Evolutionary conservation across 805 yeast genomes (phyloP), one percentile per base, ranked within the genome.

Genomic region (Wickerhamiella kurtzmanii): DNA sequence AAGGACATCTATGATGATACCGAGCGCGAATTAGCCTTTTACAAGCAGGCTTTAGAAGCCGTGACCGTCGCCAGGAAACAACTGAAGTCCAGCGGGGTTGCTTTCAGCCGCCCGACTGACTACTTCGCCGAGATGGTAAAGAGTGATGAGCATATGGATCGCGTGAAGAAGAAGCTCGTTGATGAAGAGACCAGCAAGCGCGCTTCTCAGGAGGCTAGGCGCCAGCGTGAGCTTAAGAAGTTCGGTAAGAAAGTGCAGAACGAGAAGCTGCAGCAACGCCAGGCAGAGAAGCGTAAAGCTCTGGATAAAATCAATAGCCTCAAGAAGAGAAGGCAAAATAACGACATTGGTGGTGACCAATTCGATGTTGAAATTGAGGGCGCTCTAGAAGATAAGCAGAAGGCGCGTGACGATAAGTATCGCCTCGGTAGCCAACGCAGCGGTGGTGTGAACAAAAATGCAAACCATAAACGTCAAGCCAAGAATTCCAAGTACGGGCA

Each of bases 91-190:
- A 73, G 83, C 54, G 80, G 80, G 60, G 78, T 89, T 28, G 86
- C 96, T 50, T 92, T 92, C 64, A 73, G 94, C 22, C 77, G 98
- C 64, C 99, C 99, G 35, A 69, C 76, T 59, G 98, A 92, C 63
- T 92, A 85, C 65, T 92, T 92, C 68, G 99, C 98, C 17, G 98
- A 92, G 67, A 92, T 92, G 98, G 84, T 87, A 50, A 92, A 92
- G 70, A 80, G 88, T 46, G 98, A 92, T 65, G 96, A 86, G 64
- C 99, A 92, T 66, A 92, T 92, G 98, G 96, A 86, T 60, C 84
- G 78, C 66, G 74, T 92, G 61, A 87, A 85, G 72, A 68, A 71
- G 59, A 86, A 84, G 66, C 73, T 89, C 56, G 72, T 87, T 40
- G 74, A 77, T 53, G 96, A 86, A 63, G 78, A 76, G 38, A 67